Percentiles rank a stretch among this genome's conserved stretches.
These are phyloP conservation scores for Tolypocladium ovalisporum DNA, from an alignment of 2,329 filamentous ascomycete genomes.

Conservation along the genomic window DNA sequence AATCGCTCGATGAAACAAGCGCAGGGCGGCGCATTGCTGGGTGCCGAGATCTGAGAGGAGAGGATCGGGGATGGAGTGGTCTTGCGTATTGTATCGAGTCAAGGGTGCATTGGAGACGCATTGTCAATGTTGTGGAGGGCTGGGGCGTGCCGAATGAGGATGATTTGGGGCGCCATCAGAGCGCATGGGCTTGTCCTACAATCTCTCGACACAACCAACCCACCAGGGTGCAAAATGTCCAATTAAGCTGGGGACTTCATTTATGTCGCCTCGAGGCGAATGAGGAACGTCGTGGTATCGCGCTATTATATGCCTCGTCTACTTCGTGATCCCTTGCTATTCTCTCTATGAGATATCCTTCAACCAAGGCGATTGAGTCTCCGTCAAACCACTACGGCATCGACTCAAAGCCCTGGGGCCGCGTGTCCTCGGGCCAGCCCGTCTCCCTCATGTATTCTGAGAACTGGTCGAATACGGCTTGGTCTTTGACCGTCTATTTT, in stretches of 20 bases:
- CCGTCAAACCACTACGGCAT: background rate
- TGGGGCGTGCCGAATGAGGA: slow-evolving; percentile 86
- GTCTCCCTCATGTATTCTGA: background rate
- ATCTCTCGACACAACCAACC: no score
- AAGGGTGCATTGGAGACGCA: slow-evolving; percentile 24
- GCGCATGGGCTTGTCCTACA: no score
- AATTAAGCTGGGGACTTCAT: background rate
- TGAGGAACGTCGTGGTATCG: background rate
- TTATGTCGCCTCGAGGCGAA: background rate
- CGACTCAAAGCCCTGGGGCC: background rate
- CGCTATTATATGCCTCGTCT: background rate
- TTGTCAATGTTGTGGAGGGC: slow-evolving; percentile 42
- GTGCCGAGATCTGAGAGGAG: slow-evolving; percentile 36
- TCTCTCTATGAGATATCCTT: background rate
- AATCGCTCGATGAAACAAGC: slow-evolving; percentile 30
- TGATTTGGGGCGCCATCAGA: slow-evolving; percentile 52
- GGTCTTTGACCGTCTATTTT: background rate
- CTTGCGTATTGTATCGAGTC: slow-evolving; percentile 20
- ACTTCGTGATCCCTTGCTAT: background rate
- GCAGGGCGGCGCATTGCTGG: slow-evolving; percentile 34
- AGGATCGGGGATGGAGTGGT: slow-evolving; percentile 39
- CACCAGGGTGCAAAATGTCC: no score
- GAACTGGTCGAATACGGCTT: background rate
- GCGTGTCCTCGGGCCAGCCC: background rate
- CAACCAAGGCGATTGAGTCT: background rate